Conservation (phyloP, 257 asterid species). For the Orobanche coerulescens region DNA sequence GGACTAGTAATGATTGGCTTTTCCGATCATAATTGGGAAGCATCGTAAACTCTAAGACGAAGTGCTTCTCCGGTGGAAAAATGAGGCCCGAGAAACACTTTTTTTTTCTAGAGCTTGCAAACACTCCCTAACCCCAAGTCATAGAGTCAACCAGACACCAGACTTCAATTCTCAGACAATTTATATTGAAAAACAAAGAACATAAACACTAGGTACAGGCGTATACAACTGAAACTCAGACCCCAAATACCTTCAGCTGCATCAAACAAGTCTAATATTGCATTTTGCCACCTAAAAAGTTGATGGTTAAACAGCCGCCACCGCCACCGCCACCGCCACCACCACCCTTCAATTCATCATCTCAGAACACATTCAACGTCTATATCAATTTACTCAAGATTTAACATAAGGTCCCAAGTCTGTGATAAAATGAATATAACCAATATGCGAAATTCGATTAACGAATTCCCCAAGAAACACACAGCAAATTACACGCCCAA, state of each 20-base stretch:
- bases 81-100: too few relatives aligned
- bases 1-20: too few relatives aligned
- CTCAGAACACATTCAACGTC: conserved; percentile 7
- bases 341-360: neutral
- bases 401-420: conserved; percentile 1
- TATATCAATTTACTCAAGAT: neutral
- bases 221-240: neutral
- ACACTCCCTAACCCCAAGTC: neutral
- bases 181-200: neutral
- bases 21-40: neutral
- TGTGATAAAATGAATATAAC: conserved; percentile 11
- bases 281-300: neutral
- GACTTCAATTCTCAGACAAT: neutral
- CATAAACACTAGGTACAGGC: neutral
- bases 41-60: too few relatives aligned
- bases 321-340: too few relatives aligned
- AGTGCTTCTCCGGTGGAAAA: too few relatives aligned
- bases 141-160: conserved; percentile 12
- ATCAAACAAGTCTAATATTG: neutral
- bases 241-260: neutral
- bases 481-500: neutral
- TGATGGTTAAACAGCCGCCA: conserved; percentile 12
- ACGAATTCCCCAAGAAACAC: too few relatives aligned
- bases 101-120: too few relatives aligned
- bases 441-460: neutral